Percentiles rank a stretch among this genome's conserved stretches.
phyloP scores from a whole-genome alignment of 1,284 basidiomycete species.

The Coriolopsis trogii region DNA sequence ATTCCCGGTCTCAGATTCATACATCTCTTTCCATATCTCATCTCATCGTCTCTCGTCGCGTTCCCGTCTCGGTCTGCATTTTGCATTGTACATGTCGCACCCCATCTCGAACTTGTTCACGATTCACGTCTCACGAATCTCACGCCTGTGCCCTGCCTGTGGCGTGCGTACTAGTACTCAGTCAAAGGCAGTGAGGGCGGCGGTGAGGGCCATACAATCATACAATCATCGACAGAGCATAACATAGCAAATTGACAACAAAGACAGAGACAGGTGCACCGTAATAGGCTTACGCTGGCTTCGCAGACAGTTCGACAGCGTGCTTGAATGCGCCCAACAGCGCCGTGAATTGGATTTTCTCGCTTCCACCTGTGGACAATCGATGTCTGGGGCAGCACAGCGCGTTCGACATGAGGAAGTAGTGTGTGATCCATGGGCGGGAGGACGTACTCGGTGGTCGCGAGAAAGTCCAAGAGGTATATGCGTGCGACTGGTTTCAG shows the following conservation, averaged over 20 bases:
- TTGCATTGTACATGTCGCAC: background rate
- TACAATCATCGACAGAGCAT: too few relatives aligned
- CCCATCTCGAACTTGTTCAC: too few relatives aligned
- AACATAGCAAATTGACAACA: background rate
- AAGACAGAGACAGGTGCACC: background rate
- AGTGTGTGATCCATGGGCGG: background rate
- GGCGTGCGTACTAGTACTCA: too few relatives aligned
- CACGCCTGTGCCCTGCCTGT: too few relatives aligned
- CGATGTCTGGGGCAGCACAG: constrained; percentile 91
- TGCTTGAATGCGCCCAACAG: constrained; percentile 94
- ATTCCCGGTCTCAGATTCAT: background rate
- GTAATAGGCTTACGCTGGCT: constrained; percentile 22
- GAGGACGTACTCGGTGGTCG: constrained; percentile 81
- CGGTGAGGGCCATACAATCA: too few relatives aligned
- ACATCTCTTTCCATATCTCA: background rate
- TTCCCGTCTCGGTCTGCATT: background rate
- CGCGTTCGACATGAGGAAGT: too few relatives aligned
- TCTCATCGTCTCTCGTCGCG: background rate
- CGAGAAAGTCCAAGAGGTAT: constrained; percentile 90
- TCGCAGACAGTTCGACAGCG: constrained; percentile 75
- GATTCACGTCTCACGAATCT: too few relatives aligned
- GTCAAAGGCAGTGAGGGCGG: too few relatives aligned
- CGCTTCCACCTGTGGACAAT: constrained; percentile 89
- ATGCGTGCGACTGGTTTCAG: constrained; percentile 86
- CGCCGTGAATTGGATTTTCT: constrained; percentile 94